These are phyloP conservation scores for Harringtonia lauricola DNA, from an alignment of 2,329 filamentous ascomycete genomes.

Conservation along the genomic window DNA sequence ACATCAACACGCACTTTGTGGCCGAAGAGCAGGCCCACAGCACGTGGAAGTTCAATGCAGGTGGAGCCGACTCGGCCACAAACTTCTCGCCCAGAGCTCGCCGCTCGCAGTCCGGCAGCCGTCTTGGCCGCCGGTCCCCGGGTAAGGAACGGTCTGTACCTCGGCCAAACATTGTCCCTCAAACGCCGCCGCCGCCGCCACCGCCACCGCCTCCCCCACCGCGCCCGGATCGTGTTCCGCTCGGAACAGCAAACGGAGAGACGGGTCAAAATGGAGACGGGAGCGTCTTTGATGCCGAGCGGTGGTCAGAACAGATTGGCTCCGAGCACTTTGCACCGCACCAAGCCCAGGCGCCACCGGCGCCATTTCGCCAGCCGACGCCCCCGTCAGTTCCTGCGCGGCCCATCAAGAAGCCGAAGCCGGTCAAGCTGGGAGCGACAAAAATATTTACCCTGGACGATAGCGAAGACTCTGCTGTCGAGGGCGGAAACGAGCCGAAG, in stretches of 20 bases:
- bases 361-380: constrained; percentile 34
- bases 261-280: constrained; percentile 10
- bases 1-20: constrained; percentile 51
- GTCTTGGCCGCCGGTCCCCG: constrained; percentile 27
- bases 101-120: constrained; percentile 28
- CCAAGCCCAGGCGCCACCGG: constrained; percentile 15
- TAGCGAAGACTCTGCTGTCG: constrained; percentile 10
- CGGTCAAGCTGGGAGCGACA: constrained; percentile 33
- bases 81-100: constrained; percentile 17
- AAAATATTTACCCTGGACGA: constrained; percentile 18
- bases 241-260: constrained; percentile 1
- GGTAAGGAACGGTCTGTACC: constrained; percentile 5
- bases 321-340: constrained; percentile 42
- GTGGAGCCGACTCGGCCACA: constrained; percentile 19
- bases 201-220: constrained; percentile 1
- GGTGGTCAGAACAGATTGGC: constrained; percentile 43
- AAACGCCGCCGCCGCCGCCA: background rate
- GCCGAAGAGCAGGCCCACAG: constrained; percentile 31
- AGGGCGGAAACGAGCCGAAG: background rate
- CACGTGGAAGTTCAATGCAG: constrained; percentile 41
- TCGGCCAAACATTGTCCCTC: background rate
- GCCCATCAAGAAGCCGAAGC: constrained; percentile 48
- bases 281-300: constrained; percentile 35
- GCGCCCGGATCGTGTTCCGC: constrained; percentile 8
- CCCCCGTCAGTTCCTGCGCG: constrained; percentile 21